A percentile compares a stretch with the other conserved stretches of the same genome.
phyloP scores from a whole-genome alignment of 805 yeast genomes.

The Wickerhamomyces strasburgensis region DNA sequence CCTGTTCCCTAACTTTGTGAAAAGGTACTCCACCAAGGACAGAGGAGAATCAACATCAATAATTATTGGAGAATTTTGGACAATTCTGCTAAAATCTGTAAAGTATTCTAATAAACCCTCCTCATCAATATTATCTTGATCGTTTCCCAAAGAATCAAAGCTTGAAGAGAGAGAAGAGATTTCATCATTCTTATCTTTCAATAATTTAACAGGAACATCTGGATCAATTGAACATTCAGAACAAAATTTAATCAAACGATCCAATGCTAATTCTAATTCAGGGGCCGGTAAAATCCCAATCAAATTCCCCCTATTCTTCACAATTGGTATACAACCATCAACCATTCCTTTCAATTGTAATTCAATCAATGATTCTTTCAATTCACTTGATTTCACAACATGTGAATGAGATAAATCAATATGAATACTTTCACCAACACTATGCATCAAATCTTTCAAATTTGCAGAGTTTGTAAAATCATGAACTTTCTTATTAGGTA shows the following conservation, averaged over 20 bases:
- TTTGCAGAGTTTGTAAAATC: conserved; percentile 28
- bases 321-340: conserved; percentile 50
- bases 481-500: conserved; percentile 37
- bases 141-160: conserved; percentile 41
- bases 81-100: conserved; percentile 36
- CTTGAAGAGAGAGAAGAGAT: conserved; percentile 59
- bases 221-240: conserved; percentile 86
- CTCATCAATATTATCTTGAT: conserved; percentile 44
- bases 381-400: conserved; percentile 18
- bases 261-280: conserved; percentile 48
- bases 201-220: conserved; percentile 74
- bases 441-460: conserved; percentile 36
- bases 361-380: conserved; percentile 31
- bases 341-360: conserved; percentile 39
- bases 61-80: conserved; percentile 44
- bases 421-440: conserved; percentile 12
- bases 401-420: conserved; percentile 7
- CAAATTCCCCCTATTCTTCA: conserved; percentile 25
- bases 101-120: conserved; percentile 17
- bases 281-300: conserved; percentile 47
- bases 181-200: conserved; percentile 85
- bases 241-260: conserved; percentile 28
- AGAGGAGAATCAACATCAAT: conserved; percentile 44
- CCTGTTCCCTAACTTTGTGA: conserved; percentile 47
- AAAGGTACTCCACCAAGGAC: conserved; percentile 45